Conservation (phyloP, 2,329 filamentous ascomycete species). For the Clarireedia sp. region DNA sequence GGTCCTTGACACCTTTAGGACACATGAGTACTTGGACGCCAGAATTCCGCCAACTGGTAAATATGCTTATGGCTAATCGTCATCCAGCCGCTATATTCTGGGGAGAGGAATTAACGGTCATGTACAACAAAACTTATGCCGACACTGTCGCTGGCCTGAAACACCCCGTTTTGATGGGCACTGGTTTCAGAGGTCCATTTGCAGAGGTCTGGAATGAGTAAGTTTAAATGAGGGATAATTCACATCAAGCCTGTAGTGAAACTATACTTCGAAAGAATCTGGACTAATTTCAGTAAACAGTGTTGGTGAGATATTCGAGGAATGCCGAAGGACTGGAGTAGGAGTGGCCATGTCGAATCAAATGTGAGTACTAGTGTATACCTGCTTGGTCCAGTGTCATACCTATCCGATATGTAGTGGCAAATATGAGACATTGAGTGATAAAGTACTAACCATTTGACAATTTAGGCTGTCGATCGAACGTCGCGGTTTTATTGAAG, state of each 20-base stretch:
- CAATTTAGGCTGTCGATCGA: slow-evolving; percentile 50
- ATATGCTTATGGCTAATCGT: slow-evolving; percentile 70
- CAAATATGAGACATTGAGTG: neutral
- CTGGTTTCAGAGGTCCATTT: slow-evolving; percentile 46
- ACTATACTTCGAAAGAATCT: neutral
- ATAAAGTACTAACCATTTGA: neutral
- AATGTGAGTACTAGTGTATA: slow-evolving; percentile 31
- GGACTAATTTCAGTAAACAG: neutral
- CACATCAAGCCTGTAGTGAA: too few relatives aligned
- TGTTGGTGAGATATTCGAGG: slow-evolving; percentile 58
- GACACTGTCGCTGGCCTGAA: slow-evolving; percentile 65
- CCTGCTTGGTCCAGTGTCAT: neutral
- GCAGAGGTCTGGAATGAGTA: slow-evolving; percentile 61
- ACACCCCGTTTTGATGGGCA: slow-evolving; percentile 61
- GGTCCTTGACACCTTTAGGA: slow-evolving; percentile 63
- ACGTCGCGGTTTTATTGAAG: slow-evolving; percentile 59
- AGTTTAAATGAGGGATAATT: neutral
- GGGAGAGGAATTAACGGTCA: slow-evolving; percentile 55
- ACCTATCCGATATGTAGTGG: neutral
- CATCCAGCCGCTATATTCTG: slow-evolving; percentile 71
- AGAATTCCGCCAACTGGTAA: slow-evolving; percentile 68
- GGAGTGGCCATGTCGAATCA: slow-evolving; percentile 78
- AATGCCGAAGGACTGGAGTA: slow-evolving; percentile 60
- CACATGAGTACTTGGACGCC: slow-evolving; percentile 60
- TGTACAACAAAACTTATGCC: slow-evolving; percentile 66